Evolutionary conservation across 2,329 filamentous ascomycete species (phyloP).

Genomic region (Passalora sequoiae): DNA sequence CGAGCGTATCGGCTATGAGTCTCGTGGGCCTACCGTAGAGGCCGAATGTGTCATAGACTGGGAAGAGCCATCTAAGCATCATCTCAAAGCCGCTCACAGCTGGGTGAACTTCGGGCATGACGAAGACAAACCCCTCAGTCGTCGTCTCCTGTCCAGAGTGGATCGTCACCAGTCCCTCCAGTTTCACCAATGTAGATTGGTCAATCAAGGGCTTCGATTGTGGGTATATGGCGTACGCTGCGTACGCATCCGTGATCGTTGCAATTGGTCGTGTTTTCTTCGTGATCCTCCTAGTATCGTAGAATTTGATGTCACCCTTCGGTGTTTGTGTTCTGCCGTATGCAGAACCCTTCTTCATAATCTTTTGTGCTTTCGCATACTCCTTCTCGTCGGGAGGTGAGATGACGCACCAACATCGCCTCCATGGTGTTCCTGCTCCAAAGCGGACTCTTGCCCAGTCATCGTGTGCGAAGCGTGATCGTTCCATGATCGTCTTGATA

Average conservation of each 20-base stretch:
- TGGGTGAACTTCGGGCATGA: constrained; percentile 93
- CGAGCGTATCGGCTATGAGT: constrained; percentile 79
- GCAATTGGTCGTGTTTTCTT: constrained; percentile 90
- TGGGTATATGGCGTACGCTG: constrained; percentile 92
- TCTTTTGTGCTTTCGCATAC: constrained; percentile 74
- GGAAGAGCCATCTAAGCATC: constrained; percentile 87
- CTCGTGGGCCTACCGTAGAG: constrained; percentile 85
- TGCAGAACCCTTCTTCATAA: constrained; percentile 71
- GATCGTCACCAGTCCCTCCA: constrained; percentile 85
- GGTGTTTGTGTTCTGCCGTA: constrained; percentile 72
- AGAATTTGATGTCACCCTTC: constrained; percentile 91
- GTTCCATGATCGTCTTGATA: constrained; percentile 83
- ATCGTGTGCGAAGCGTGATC: constrained; percentile 68
- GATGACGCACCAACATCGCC: constrained; percentile 94
- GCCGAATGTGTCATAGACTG: constrained; percentile 85
- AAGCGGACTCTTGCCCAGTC: constrained; percentile 96
- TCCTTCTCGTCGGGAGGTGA: constrained; percentile 92
- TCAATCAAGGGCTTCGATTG: constrained; percentile 92
- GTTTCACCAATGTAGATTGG: constrained; percentile 86
- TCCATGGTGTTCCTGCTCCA: constrained; percentile 92
- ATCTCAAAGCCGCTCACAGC: constrained; percentile 93
- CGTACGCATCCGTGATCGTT: constrained; percentile 83
- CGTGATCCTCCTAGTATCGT: constrained; percentile 81
- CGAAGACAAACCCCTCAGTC: constrained; percentile 90
- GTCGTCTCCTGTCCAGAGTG: constrained; percentile 68